phyloP scores from a whole-genome alignment of 2,329 filamentous ascomycete species.

The Colletotrichum truncatum region DNA sequence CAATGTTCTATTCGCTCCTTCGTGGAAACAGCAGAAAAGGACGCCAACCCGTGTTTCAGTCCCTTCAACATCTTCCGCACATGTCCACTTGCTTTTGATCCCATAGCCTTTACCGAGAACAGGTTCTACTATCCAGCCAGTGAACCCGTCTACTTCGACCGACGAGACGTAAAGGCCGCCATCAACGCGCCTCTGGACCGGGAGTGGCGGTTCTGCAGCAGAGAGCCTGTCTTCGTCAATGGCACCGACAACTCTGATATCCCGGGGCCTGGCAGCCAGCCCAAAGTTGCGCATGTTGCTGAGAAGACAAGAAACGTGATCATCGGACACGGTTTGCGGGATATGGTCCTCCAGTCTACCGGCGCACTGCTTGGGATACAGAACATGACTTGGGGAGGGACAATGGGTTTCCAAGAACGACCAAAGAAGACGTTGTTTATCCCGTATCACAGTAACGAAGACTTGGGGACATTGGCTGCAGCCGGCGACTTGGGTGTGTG shows the following conservation, averaged over 20 bases:
- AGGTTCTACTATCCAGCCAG: conserved; percentile 71
- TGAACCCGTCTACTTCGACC: conserved; percentile 74
- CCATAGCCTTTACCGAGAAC: conserved; percentile 73
- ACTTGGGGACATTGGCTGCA: conserved; percentile 53
- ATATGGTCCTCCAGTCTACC: conserved; percentile 73
- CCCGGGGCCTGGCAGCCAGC: conserved; percentile 51
- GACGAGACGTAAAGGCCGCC: conserved; percentile 72
- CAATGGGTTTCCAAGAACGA: conserved; percentile 71
- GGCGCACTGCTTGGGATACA: conserved; percentile 78
- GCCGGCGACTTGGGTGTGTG: conserved; percentile 75
- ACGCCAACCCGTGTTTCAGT: conserved; percentile 81
- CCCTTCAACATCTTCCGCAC: conserved; percentile 77
- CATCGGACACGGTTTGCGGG: conserved; percentile 76
- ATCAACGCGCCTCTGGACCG: conserved; percentile 67
- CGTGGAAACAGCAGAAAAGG: conserved; percentile 59
- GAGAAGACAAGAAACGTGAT: conserved; percentile 78
- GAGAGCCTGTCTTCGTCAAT: conserved; percentile 46
- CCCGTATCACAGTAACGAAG: conserved; percentile 56
- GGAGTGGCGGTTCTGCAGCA: conserved; percentile 53
- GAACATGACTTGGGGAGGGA: conserved; percentile 83
- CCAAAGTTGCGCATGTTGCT: conserved; percentile 78
- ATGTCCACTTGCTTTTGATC: conserved; percentile 76
- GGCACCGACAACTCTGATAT: conserved; percentile 46
- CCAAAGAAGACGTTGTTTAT: conserved; percentile 74
- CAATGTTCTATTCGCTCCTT: conserved; percentile 65